These are phyloP conservation scores for Acanthamoeba culbertsoni DNA, from an alignment of 208 protist species.

Conservation along the genomic window DNA sequence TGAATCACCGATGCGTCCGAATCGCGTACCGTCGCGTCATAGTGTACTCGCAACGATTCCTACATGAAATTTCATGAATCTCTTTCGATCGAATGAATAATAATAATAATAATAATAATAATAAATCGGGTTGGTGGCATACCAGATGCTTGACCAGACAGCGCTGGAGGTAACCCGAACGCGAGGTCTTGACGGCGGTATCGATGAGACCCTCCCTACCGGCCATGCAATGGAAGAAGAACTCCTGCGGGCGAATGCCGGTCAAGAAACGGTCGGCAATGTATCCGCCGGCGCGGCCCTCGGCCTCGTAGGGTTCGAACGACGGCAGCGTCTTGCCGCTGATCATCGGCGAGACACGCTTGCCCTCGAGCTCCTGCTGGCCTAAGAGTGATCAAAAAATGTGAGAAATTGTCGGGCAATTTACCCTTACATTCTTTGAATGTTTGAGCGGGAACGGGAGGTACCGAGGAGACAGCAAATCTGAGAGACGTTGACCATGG, in stretches of 20 bases:
- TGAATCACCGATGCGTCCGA: slow-evolving; percentile 93
- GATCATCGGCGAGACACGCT: slow-evolving; percentile 95
- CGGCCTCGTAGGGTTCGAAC: slow-evolving; percentile 81
- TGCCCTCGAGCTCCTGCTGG: slow-evolving; percentile 98
- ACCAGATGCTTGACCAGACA: slow-evolving; percentile 96
- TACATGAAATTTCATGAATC: background rate
- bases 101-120: no score
- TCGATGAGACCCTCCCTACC: slow-evolving; percentile 99
- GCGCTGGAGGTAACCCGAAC: slow-evolving; percentile 97
- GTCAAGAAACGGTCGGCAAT: slow-evolving; percentile 95
- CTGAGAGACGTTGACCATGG: slow-evolving; percentile 97
- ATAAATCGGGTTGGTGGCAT: no score
- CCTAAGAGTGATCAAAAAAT: slow-evolving; percentile 73
- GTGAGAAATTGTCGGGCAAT: no score
- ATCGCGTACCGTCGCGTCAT: slow-evolving; percentile 95
- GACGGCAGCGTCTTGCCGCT: slow-evolving; percentile 95
- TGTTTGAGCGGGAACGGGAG: background rate
- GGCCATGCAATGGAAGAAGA: slow-evolving; percentile 99
- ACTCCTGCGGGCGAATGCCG: slow-evolving; percentile 98
- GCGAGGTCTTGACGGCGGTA: slow-evolving; percentile 99
- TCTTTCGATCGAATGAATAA: no score
- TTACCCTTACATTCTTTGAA: no score
- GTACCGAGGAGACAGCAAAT: slow-evolving; percentile 92
- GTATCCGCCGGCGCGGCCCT: slow-evolving; percentile 83
- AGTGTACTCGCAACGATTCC: slow-evolving; percentile 87